A percentile compares a stretch with the other conserved stretches of the same genome.
phyloP scores from a whole-genome alignment of 805 yeast genomes.

The Brettanomyces bruxellensis region DNA sequence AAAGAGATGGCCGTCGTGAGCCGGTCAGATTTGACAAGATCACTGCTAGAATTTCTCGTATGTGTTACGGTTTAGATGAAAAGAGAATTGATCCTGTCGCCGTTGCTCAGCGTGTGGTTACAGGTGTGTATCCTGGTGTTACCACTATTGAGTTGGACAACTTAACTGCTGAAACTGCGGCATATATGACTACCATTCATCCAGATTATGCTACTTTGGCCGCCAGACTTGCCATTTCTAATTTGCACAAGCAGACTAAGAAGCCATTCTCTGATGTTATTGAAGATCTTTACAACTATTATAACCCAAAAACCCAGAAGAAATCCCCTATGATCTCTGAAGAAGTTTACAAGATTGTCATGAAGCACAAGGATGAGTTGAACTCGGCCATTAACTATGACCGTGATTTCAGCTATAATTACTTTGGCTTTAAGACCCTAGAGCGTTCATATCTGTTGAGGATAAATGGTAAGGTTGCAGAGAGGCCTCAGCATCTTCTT shows the following conservation, averaged over 20 bases:
- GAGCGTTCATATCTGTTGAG: slow-evolving; percentile 50
- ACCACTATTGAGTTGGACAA: slow-evolving; percentile 82
- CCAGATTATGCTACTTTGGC: slow-evolving; percentile 97
- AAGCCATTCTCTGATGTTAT: slow-evolving; percentile 76
- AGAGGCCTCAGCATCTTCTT: slow-evolving; percentile 52
- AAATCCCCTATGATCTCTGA: slow-evolving; percentile 65
- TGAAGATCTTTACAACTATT: slow-evolving; percentile 61
- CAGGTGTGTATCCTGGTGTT: slow-evolving; percentile 97
- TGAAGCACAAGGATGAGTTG: slow-evolving; percentile 53
- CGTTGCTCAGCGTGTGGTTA: slow-evolving; percentile 89
- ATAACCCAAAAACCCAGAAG: slow-evolving; percentile 69
- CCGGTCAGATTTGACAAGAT: slow-evolving; percentile 94
- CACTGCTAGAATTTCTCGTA: slow-evolving; percentile 88
- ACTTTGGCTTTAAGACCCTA: slow-evolving; percentile 53
- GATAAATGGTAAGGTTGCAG: slow-evolving; percentile 48
- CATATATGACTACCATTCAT: slow-evolving; percentile 93
- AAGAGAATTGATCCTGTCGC: slow-evolving; percentile 91
- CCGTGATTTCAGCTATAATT: slow-evolving; percentile 53
- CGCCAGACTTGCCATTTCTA: slow-evolving; percentile 91
- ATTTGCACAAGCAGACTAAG: slow-evolving; percentile 84
- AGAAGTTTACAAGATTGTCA: slow-evolving; percentile 53
- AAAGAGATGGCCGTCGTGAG: slow-evolving; percentile 92
- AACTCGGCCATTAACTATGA: slow-evolving; percentile 67
- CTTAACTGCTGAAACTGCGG: slow-evolving; percentile 91
- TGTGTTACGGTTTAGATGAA: slow-evolving; percentile 90